Evolutionary conservation across 139 green algal species (phyloP), one percentile per base, ranked within the genome.

Genomic region (Gonium pectorale): DNA sequence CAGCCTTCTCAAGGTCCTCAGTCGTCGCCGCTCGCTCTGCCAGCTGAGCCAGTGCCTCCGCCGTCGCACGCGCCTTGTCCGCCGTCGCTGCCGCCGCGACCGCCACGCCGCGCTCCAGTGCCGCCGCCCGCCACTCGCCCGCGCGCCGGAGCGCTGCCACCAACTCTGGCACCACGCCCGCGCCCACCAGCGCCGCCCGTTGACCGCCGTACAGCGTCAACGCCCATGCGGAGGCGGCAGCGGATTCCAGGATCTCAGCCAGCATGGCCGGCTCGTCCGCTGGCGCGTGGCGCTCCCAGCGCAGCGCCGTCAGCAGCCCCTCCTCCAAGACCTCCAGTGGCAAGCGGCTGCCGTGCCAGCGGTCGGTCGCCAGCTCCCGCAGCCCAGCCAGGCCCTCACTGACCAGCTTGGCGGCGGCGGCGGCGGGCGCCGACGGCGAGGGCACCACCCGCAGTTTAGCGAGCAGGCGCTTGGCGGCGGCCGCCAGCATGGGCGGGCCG

Each of bases 311-410:
- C 19, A 83, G 31, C 31, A 83, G 62, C 24, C 77, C 77, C 77
- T 83, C 33, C 60, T 74, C 62, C 77, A 83, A 33, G 62, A 83
- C n/a, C 51, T 73, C 31, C n/a, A 60, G 26, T 1, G 77, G 77
- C 44, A 83, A 33, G 9, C 43, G 77, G 41, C 35, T 52, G 41
- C 62, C 77, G 41, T 83, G 38, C 77, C 60, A 73, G 27, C 77
- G 62, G 77, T 83, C 77, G 62, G 77, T n/a, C 7, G 80, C 67
- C 52, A 80, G 80, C 80, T 79, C 80, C 33, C 40, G 37, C 80
- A 80, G 69, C 52, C 80, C 67, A 29, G 67, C 49, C 67, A 77
- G 67, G 13, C 59, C 67, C 66, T 78, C 80, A 9, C 19, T 22
- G 9, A 86, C 80, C 51, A 80, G 29, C 41, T 56, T 62, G 43